A percentile compares a stretch with the other conserved stretches of the same genome.
These are phyloP conservation scores for Creolimax fragrantissima DNA, from an alignment of 78 protist genomes.

Conservation along the genomic window DNA sequence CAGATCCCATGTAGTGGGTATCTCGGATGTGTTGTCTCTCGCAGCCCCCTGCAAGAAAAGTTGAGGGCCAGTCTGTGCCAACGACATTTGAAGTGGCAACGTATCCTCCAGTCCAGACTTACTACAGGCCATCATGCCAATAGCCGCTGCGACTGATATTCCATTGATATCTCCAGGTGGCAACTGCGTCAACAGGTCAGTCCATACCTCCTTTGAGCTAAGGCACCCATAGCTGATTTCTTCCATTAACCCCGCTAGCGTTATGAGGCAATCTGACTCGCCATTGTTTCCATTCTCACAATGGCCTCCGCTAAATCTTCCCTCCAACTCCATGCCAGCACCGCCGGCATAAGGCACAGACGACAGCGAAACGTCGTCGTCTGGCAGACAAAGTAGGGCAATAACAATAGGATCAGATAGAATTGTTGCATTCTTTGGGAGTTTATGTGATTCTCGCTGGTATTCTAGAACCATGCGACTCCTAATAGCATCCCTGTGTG, in stretches of 20 bases:
- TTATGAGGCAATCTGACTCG: not conserved
- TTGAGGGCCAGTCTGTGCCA: slow-evolving; percentile 6
- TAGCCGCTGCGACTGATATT: not conserved
- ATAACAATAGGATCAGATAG: not conserved
- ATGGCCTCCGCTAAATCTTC: too few species aligned
- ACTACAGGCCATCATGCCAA: not conserved
- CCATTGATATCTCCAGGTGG: not conserved
- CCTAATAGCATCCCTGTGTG: not conserved
- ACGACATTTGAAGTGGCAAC: not conserved
- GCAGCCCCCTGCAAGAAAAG: not conserved
- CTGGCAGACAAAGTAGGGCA: not conserved
- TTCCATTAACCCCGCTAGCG: not conserved
- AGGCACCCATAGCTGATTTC: not conserved
- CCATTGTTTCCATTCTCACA: too few species aligned
- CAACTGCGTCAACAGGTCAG: not conserved
- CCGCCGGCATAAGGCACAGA: not conserved
- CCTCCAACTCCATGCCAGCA: not conserved
- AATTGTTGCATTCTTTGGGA: not conserved
- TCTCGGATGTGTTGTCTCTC: not conserved
- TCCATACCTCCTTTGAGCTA: not conserved
- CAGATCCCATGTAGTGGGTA: not conserved
- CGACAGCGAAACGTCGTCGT: not conserved
- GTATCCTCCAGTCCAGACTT: not conserved
- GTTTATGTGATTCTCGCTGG: not conserved
- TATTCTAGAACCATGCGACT: not conserved